Evolutionary conservation across 2,329 filamentous ascomycete species (phyloP).

Genomic region (Xylariomycetidae sp.): DNA sequence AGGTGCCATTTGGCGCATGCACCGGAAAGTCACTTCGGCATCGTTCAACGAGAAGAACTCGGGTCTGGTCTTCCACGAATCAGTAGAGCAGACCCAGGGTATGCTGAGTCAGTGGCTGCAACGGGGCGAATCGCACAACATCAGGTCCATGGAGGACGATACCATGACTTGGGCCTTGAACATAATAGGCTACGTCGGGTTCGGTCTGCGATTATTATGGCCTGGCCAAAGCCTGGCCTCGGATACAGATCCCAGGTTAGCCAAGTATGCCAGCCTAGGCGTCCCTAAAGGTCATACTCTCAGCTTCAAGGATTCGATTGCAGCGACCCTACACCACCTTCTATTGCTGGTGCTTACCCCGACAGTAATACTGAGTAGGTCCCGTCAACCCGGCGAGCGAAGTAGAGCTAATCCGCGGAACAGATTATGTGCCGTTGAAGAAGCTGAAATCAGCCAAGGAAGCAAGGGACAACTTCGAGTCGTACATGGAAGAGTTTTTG

Average conservation of each 20-base stretch:
- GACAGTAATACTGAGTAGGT: conserved; percentile 47
- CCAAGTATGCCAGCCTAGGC: conserved; percentile 41
- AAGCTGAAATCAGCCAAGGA: conserved; percentile 45
- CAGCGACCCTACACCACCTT: conserved; percentile 57
- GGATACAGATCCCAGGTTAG: conserved; percentile 38
- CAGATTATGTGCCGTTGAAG: conserved; percentile 42
- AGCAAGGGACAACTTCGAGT: conserved; percentile 58
- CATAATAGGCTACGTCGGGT: conserved; percentile 64
- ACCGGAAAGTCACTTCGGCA: conserved; percentile 66
- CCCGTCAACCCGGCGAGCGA: neutral
- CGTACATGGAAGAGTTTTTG: conserved; percentile 68
- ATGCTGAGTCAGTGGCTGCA: conserved; percentile 56
- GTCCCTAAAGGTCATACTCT: conserved; percentile 52
- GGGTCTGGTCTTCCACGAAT: conserved; percentile 59
- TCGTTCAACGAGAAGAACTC: conserved; percentile 77
- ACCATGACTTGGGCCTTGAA: conserved; percentile 59
- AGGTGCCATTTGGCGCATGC: conserved; percentile 63
- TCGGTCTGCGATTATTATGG: conserved; percentile 60
- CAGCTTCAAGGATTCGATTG: conserved; percentile 62
- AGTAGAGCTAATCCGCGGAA: conserved; percentile 6
- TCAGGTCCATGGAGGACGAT: conserved; percentile 56
- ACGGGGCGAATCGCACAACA: conserved; percentile 35
- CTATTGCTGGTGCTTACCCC: conserved; percentile 58
- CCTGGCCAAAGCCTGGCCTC: conserved; percentile 52
- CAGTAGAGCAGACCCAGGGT: conserved; percentile 56